Conservation (phyloP, 345 rosid species). For the Bruguiera gymnorhiza region DNA sequence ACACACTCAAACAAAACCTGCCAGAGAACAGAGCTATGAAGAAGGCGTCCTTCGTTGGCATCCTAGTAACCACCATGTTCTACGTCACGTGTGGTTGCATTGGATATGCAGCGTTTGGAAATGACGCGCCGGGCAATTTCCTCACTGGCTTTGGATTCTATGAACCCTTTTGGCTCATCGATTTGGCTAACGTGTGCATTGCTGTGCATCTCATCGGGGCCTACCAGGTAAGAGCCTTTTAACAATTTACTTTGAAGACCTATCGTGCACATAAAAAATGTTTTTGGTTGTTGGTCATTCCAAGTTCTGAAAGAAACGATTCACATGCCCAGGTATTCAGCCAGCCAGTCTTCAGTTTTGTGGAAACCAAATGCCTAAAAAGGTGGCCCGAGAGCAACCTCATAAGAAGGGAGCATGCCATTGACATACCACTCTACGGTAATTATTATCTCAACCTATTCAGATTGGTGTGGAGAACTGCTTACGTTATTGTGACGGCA, state of each 20-base stretch:
- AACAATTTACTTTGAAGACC: no score
- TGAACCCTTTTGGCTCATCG: constrained; percentile 75
- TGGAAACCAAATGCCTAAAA: constrained; percentile 45
- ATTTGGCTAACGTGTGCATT: constrained; percentile 75
- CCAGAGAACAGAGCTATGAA: no score
- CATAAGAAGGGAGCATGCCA: constrained; percentile 46
- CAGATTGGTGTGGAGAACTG: constrained; percentile 73
- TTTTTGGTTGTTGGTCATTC: no score
- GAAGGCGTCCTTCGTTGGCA: no score
- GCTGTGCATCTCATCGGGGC: constrained; percentile 70
- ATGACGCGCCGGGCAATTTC: constrained; percentile 66
- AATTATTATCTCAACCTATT: constrained; percentile 47
- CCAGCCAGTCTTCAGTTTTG: constrained; percentile 69
- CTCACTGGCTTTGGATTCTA: constrained; percentile 74
- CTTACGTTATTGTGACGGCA: constrained; percentile 57
- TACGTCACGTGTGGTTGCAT: constrained; percentile 61
- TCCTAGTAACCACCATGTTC: constrained; percentile 53
- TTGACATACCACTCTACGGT: constrained; percentile 41
- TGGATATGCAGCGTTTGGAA: constrained; percentile 79
- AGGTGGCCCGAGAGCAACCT: constrained; percentile 63
- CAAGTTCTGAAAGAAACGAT: no score
- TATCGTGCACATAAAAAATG: no score
- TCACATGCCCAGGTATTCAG: constrained; percentile 50
- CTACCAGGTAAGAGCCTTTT: constrained; percentile 48
- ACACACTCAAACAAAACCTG: no score